Evolutionary conservation across 1,284 basidiomycete genomes (phyloP), one percentile per base, ranked within the genome.

Genomic region (Gymnopus androsaceus): DNA sequence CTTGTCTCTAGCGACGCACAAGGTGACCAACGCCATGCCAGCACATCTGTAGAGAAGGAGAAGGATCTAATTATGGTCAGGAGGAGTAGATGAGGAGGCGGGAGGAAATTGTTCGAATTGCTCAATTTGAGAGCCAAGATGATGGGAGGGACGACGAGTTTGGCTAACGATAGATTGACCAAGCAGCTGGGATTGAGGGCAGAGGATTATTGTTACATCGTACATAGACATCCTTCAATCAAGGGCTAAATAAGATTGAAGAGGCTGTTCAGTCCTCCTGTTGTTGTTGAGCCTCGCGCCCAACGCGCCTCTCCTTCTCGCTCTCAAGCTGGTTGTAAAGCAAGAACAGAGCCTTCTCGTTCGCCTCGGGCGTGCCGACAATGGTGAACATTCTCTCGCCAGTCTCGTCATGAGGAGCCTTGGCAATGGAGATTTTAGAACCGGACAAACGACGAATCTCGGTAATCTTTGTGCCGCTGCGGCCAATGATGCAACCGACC

Each of bases 361-460:
- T 95, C 61, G 93, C 90, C 75, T 98, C 95, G 50, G 94, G 90
- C 4, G 95, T 95, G 57, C 96, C 96, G 59, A 98, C 85, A 69
- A 99, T 98, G 58, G 97, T 98, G 77, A 99, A 99, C 95, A 99
- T 98, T 65, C 96, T 84, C 78, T 99, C 96, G 64, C 96, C 96
- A 50, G 94, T 95, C 68, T 98, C 97, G 69, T 98, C 96, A 69
- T 99, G 96, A 21, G 96, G 94, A 50, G 94, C 91, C 77, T 99
- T 99, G 66, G 96, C 97, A 66, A 99, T 99, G 57, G 90, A 94
- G 72, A 99, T 99, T 75, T 95, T 93, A 63, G 92, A 95, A 44
- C 96, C 96, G 59, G 93, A 95, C 55, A 98, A 83, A 56, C 96
- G 90, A 64, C 96, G 91, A 71, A 99, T 99, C 75, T 99, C 96